Evolutionary conservation across 2,329 filamentous ascomycete species (phyloP).

Genomic region (Penicillium oxalicum): DNA sequence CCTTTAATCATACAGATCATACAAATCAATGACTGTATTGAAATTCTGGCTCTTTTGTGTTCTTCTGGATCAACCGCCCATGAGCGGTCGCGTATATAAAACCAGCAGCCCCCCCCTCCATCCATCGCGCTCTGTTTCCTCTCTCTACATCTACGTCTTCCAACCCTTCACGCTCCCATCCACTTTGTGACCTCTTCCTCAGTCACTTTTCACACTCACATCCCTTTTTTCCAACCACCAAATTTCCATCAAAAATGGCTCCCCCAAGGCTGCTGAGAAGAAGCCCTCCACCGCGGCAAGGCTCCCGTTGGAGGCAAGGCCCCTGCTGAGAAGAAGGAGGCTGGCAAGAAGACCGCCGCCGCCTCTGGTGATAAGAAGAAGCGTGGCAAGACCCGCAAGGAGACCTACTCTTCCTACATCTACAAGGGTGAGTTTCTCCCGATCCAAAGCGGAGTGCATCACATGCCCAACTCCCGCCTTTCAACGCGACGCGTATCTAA

Average conservation of each 20-base stretch:
- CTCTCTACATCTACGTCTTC: slow-evolving; percentile 29
- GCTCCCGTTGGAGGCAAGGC: slow-evolving; percentile 67
- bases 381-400: slow-evolving; percentile 99
- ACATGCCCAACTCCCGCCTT: slow-evolving; percentile 9
- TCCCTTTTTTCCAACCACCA: slow-evolving; percentile 19
- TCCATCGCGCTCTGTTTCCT: slow-evolving; percentile 35
- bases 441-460: not conserved
- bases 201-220: slow-evolving; percentile 9
- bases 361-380: slow-evolving; percentile 99
- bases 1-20: slow-evolving; percentile 45
- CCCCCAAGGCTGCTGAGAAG: slow-evolving; percentile 93
- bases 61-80: slow-evolving; percentile 41
- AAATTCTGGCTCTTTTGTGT: slow-evolving; percentile 42
- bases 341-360: slow-evolving; percentile 94
- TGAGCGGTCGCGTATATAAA: slow-evolving; percentile 42
- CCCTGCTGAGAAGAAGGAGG: slow-evolving; percentile 98
- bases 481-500: slow-evolving; percentile 25
- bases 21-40: slow-evolving; percentile 38
- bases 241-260: slow-evolving; percentile 64
- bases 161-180: slow-evolving; percentile 30
- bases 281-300: slow-evolving; percentile 91
- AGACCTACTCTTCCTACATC: slow-evolving; percentile 99
- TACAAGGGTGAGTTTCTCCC: slow-evolving; percentile 77
- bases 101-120: slow-evolving; percentile 33
- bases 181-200: slow-evolving; percentile 22